Conservation (phyloP, 306 rosid genomes). For the Myrica gale region DNA sequence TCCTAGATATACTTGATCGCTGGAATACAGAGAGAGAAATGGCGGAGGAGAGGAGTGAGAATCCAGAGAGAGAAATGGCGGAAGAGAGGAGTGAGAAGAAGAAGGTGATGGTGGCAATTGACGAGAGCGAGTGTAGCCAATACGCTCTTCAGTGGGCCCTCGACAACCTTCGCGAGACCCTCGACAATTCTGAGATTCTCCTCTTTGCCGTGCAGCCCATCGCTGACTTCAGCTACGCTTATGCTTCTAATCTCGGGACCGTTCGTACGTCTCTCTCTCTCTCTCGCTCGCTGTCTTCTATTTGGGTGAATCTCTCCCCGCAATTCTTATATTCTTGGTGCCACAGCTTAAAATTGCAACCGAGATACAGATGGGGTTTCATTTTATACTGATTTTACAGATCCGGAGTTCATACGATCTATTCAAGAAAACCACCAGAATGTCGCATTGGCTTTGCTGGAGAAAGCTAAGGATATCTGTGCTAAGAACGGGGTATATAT, state of each 20-base stretch:
- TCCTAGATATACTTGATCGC: no score
- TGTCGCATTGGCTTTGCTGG: constrained; percentile 27
- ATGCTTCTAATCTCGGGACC: constrained; percentile 27
- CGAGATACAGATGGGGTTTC: not conserved
- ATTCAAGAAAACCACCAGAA: constrained; percentile 30
- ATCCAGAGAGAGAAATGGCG: constrained; percentile 19
- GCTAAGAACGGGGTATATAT: constrained; percentile 33
- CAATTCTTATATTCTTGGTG: not conserved
- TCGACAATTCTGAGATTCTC: constrained; percentile 24
- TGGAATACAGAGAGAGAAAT: not conserved
- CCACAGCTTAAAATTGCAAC: not conserved
- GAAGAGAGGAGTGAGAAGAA: constrained; percentile 17
- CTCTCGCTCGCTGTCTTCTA: not conserved
- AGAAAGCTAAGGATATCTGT: constrained; percentile 34
- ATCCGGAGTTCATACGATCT: constrained; percentile 25
- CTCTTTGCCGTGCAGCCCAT: constrained; percentile 33
- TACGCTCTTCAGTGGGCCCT: constrained; percentile 35
- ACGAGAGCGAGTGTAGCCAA: constrained; percentile 34
- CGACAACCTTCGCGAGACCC: constrained; percentile 19
- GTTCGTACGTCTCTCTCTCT: constrained; percentile 22
- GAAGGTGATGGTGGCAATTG: constrained; percentile 36
- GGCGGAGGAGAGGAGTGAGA: constrained; percentile 15
- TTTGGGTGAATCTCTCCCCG: not conserved
- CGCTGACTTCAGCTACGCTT: constrained; percentile 17
- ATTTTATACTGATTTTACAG: constrained; percentile 15